Evolutionary conservation across 2,329 filamentous ascomycete species (phyloP), one percentile per base, ranked within the genome.

Genomic region (Sclerotinia borealis): DNA sequence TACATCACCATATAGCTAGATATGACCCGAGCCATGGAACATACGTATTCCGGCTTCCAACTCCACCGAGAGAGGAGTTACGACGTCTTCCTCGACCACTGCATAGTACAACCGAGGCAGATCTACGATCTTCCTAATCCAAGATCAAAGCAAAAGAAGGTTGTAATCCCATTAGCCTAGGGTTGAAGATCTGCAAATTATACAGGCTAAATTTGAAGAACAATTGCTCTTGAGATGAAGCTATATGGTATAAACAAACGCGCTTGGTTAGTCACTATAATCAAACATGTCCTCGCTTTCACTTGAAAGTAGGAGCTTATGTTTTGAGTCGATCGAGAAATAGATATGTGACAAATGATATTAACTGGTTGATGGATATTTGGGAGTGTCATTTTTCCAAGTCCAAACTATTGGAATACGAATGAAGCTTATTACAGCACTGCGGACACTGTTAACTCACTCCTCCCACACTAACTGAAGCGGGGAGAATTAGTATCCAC

Each of bases 401-500:
- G 22, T n/a, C n/a, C n/a, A n/a, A 36, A 31, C 11, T 34, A 22
- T 34, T 36, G 11, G 34, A 36, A 22, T 19, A 43, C 22, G 27
- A 25, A 43, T 55, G 11, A 41, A 31, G 25, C 6, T 31, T 55
- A 36, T 11, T 51, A 22, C 4, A 15, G 10, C 1, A 37, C 7
- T 22, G 41, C 25, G 51, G 51, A 17, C 25, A 31, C 52, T 43
- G 9, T 27, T 13, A 43, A 17, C 10, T 29, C 41, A 19, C 22
- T 27, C 27, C 22, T 43, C 22, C 51, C n/a, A 19, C 52, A 19
- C 27, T 45, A 56, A 27, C 27, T 41, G 27, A 15, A n/a, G 11
- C 19, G 37, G 52, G 52, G 27, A 22, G 11, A 56, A 56, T 56
- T 43, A 56, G 19, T n/a, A 43, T 56, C 52, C 52, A 56, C 52